phyloP scores from a whole-genome alignment of 495 filamentous ascomycete species.

The Corynascus novoguineensis region DNA sequence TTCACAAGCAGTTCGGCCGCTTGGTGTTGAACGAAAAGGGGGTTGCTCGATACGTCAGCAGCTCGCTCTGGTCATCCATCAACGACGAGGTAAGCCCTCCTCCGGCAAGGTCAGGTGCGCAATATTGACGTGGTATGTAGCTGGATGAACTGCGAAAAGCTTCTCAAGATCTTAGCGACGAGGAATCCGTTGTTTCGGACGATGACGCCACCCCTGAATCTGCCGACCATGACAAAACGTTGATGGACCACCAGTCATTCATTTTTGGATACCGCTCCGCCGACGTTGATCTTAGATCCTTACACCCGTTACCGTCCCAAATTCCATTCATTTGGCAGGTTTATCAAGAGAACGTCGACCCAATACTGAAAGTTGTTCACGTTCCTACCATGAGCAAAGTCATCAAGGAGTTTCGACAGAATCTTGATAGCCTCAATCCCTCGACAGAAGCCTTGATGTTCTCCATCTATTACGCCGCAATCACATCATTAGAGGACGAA shows the following conservation, averaged over 20 bases:
- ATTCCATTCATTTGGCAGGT: conserved; percentile 63
- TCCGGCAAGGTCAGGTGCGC: not conserved
- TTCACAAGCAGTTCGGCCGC: conserved; percentile 69
- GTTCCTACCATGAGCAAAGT: conserved; percentile 51
- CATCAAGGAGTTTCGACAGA: conserved; percentile 41
- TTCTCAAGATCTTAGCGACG: conserved; percentile 61
- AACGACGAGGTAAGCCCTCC: conserved; percentile 60
- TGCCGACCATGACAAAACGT: conserved; percentile 24
- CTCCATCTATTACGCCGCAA: conserved; percentile 68
- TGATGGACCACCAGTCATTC: conserved; percentile 61
- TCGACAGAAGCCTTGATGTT: conserved; percentile 70
- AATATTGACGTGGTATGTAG: conserved; percentile 32
- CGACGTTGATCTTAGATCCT: conserved; percentile 40
- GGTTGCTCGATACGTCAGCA: conserved; percentile 79
- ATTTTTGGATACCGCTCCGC: conserved; percentile 64
- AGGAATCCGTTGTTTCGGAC: conserved; percentile 54
- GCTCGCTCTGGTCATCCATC: conserved; percentile 82
- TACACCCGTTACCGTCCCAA: conserved; percentile 56
- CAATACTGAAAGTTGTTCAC: conserved; percentile 64
- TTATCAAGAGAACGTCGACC: conserved; percentile 67
- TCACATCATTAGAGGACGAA: conserved; percentile 59
- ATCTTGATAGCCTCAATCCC: conserved; percentile 52
- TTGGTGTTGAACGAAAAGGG: conserved; percentile 76
- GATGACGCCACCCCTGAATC: conserved; percentile 49
- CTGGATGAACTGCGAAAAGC: conserved; percentile 69